These are phyloP conservation scores for Crithidia mellificae DNA, from an alignment of 208 protist species.

Conservation along the genomic window DNA sequence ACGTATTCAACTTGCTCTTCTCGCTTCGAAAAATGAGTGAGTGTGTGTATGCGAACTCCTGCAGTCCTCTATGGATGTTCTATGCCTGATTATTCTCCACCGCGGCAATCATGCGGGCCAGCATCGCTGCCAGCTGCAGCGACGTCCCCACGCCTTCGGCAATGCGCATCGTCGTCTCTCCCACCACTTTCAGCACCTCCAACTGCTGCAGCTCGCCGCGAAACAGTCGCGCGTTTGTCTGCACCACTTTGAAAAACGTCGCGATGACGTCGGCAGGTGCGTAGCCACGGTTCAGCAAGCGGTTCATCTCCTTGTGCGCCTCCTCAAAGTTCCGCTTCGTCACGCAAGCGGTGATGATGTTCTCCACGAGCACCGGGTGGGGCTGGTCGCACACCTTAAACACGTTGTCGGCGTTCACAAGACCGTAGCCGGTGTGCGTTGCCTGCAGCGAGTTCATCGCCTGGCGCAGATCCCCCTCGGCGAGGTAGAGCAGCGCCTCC, in stretches of 20 bases:
- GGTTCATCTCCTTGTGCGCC: slow-evolving; percentile 81
- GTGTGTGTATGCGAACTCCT: not conserved
- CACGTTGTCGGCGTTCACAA: slow-evolving; percentile 97
- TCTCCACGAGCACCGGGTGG: slow-evolving; percentile 94
- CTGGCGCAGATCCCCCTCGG: slow-evolving; percentile 97
- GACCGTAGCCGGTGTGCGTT: slow-evolving; percentile 94
- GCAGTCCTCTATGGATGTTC: not conserved
- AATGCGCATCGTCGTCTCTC: slow-evolving; percentile 86
- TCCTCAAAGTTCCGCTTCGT: slow-evolving; percentile 72
- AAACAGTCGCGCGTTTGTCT: slow-evolving; percentile 53
- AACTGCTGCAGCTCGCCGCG: slow-evolving; percentile 80
- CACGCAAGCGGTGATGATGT: slow-evolving; percentile 88
- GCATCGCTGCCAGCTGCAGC: slow-evolving; percentile 86
- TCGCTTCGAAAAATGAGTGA: not conserved
- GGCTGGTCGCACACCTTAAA: slow-evolving; percentile 99
- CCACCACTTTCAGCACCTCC: slow-evolving; percentile 77
- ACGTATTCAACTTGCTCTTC: not conserved
- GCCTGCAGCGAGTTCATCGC: slow-evolving; percentile 99
- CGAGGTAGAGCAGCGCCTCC: slow-evolving; percentile 97
- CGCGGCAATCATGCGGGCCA: slow-evolving; percentile 66
- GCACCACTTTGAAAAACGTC: slow-evolving; percentile 94
- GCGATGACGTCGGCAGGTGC: slow-evolving; percentile 96
- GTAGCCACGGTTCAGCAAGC: slow-evolving; percentile 92
- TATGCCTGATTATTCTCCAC: slow-evolving; percentile 35
- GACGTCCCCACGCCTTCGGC: slow-evolving; percentile 82